Evolutionary conservation across 2,329 filamentous ascomycete species (phyloP).

Genomic region (Davidsoniella virescens): DNA sequence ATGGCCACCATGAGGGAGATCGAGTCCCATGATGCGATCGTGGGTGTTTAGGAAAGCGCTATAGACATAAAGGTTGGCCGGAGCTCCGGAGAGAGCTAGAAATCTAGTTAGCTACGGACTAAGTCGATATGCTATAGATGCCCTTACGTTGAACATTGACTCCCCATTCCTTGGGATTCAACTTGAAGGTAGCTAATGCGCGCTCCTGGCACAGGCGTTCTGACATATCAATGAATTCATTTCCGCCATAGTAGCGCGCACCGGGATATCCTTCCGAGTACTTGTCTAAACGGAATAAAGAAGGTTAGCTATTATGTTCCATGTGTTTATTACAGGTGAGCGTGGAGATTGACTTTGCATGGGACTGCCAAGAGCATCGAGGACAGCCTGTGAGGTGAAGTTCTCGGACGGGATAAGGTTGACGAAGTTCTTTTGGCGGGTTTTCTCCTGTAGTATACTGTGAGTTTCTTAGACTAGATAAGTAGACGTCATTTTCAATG

Average conservation of each 20-base stretch:
- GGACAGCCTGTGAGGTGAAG: constrained; percentile 82
- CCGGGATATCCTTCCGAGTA: constrained; percentile 98
- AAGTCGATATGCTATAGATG: neutral
- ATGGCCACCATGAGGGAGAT: constrained; percentile 91
- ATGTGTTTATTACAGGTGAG: neutral
- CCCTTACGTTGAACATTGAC: constrained; percentile 78
- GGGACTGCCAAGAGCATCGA: constrained; percentile 80
- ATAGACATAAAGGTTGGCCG: constrained; percentile 80
- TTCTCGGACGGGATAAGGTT: constrained; percentile 94
- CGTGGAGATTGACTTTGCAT: constrained; percentile 60
- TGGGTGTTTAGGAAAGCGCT: constrained; percentile 84
- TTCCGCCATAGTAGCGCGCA: constrained; percentile 90
- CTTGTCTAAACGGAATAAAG: constrained; percentile 46
- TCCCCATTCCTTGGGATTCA: constrained; percentile 79
- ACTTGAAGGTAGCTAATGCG: constrained; percentile 71
- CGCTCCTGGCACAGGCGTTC: constrained; percentile 82
- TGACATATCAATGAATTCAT: constrained; percentile 85
- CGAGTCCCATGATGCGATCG: constrained; percentile 91
- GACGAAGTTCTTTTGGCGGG: constrained; percentile 93
- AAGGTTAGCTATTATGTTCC: constrained; percentile 4
- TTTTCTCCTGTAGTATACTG: constrained; percentile 56
- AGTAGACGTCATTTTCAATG: neutral
- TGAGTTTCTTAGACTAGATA: neutral
- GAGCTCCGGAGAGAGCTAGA: constrained; percentile 57
- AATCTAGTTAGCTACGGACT: constrained; percentile 2